Evolutionary conservation across 306 rosid genomes (phyloP).

Genomic region (Hippophae rhamnoides): DNA sequence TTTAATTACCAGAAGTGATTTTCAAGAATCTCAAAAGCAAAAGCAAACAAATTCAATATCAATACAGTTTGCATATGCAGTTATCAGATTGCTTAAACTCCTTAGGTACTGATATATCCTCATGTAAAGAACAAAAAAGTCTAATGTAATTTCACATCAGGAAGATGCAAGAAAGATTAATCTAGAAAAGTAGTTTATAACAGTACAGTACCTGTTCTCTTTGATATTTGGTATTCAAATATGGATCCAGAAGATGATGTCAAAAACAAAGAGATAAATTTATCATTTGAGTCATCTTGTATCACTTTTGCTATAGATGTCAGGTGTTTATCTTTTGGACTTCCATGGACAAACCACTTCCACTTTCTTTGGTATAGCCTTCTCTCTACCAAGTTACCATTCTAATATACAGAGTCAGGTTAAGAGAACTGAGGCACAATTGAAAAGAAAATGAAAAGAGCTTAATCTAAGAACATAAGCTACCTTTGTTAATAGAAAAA

Average conservation of each 20-base stretch:
- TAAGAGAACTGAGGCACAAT: neutral
- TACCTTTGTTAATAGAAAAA: constrained; percentile 90
- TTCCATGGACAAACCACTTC: constrained; percentile 86
- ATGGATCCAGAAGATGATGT: constrained; percentile 60
- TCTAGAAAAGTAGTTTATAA: neutral
- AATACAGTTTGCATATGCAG: too few species aligned
- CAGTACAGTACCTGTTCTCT: constrained; percentile 37
- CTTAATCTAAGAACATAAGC: neutral
- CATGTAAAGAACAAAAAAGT: too few species aligned
- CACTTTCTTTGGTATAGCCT: constrained; percentile 79
- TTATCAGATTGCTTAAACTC: too few species aligned
- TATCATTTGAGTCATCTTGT: constrained; percentile 49
- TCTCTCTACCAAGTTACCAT: constrained; percentile 76
- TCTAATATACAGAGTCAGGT: constrained; percentile 27
- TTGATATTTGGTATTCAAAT: constrained; percentile 52
- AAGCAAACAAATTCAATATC: too few species aligned
- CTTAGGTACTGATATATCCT: too few species aligned
- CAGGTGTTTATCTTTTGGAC: constrained; percentile 59
- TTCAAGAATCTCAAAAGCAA: too few species aligned
- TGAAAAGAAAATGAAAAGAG: neutral
- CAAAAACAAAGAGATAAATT: constrained; percentile 53
- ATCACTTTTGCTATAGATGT: constrained; percentile 49
- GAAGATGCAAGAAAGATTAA: neutral
- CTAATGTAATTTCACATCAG: neutral
- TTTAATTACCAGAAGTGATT: too few species aligned